Percentiles rank a stretch among this genome's conserved stretches.
Conservation (phyloP, 305 asterid species). For the Solanum hybrid region DNA sequence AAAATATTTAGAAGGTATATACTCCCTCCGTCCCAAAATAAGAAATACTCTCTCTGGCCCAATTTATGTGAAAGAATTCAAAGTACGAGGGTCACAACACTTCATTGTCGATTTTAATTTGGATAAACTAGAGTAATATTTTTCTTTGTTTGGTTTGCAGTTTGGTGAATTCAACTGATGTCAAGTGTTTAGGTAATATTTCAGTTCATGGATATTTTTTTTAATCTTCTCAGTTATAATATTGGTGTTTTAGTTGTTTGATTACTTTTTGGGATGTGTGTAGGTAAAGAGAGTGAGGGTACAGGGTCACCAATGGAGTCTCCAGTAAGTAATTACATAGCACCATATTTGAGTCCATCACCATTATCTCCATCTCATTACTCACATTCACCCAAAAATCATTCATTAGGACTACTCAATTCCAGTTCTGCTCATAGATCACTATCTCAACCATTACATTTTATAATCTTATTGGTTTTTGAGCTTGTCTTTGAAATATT, state of each 20-base stretch:
- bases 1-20: slow-evolving; percentile 11
- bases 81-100: background rate
- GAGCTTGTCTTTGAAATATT: background rate
- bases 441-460: background rate
- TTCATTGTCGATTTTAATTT: background rate
- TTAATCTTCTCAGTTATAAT: background rate
- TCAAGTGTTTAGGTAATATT: background rate
- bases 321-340: background rate
- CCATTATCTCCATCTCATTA: background rate
- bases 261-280: background rate
- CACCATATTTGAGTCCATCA: background rate
- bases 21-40: background rate
- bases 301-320: background rate
- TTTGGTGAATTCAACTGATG: background rate
- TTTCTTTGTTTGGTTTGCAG: background rate
- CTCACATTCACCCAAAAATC: background rate
- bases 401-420: background rate
- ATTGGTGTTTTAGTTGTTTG: background rate
- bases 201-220: background rate
- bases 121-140: background rate
- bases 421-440: background rate
- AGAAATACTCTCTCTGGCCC: background rate
- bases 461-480: background rate
- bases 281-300: background rate
- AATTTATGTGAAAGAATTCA: background rate